These are phyloP conservation scores for Chytriomyces sp. DNA, from an alignment of 192 early-diverging fungal genomes.

Conservation along the genomic window DNA sequence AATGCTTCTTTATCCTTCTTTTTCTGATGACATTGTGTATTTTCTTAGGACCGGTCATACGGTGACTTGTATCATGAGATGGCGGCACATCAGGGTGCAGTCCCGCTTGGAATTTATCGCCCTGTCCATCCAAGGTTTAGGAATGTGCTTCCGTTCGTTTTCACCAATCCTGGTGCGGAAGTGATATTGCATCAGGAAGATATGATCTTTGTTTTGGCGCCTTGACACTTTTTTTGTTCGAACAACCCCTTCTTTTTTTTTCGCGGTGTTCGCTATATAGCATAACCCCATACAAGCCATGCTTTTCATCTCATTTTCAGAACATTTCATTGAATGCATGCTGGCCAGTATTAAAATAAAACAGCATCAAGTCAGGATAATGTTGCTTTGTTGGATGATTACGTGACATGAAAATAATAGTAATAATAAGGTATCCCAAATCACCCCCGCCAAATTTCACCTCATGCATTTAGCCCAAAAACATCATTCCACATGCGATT, in stretches of 20 bases:
- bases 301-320: background rate
- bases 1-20: background rate
- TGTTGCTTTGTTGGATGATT: background rate
- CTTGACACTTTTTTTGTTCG: background rate
- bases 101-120: conserved; percentile 60
- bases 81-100: conserved; percentile 54
- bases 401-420: too few species aligned
- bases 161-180: conserved; percentile 68
- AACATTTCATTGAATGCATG: background rate
- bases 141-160: conserved; percentile 71
- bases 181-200: conserved; percentile 61
- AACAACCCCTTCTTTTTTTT: background rate
- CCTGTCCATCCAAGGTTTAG: conserved; percentile 29
- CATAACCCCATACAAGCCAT: background rate
- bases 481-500: too few species aligned
- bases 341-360: background rate
- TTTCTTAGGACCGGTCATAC: conserved; percentile 50
- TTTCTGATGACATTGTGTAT: background rate
- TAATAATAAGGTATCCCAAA: too few species aligned
- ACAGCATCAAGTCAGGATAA: background rate
- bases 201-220: conserved; percentile 59
- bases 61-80: conserved; percentile 56
- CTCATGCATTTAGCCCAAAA: too few species aligned
- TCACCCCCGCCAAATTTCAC: too few species aligned
- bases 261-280: background rate